Evolutionary conservation across 2,329 filamentous ascomycete genomes (phyloP), one percentile per base, ranked within the genome.

Genomic region (Periconia sp.): DNA sequence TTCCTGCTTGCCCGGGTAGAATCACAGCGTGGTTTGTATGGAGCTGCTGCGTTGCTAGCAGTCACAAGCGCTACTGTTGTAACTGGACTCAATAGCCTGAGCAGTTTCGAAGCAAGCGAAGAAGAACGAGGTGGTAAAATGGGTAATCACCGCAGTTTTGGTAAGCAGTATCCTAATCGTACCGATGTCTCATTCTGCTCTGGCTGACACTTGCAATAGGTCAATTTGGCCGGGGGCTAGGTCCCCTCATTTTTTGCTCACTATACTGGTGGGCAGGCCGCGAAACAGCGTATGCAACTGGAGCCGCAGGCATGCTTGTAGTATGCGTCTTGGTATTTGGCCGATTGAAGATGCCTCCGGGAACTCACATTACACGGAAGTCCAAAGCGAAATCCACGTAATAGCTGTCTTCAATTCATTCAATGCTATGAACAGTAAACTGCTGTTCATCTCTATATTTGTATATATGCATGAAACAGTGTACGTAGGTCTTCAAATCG

Each of bases 231-330:
- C 83, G 94, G 33, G 91, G 92, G 0, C 74, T 96, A 11, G 94
- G 94, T 0, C 94, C 94, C 0, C 73, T 99, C 5, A 76, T 96
- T 35, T 99, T 99, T 71, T 97, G 94, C 57, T 91, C 91, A 46
- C 80, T 99, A 52, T 99, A 99, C 77, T 99, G 94, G 94, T 99
- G 94, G 94, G 92, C 91, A 7, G 94, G 94, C 0, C 81, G 94
- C 45, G 89, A 95, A 69, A 82, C 86, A 11, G 94, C 94, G 2
- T 99, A 97, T 73, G 81, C 80, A 1, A 81, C 91, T 64, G 94
- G 94, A 3, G 89, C 91, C 0, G 80, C 84, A 13, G 92, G 91
- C 6, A 96, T 97, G 79, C 74, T 89, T 6, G 84, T 80, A 1
- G 92, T 97, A 11, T 82, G 83, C 43, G 81, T 80, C 11, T 75